These are phyloP conservation scores for Aspergillus fumigatus DNA, from an alignment of 2,329 filamentous ascomycete species.

Conservation along the genomic window DNA sequence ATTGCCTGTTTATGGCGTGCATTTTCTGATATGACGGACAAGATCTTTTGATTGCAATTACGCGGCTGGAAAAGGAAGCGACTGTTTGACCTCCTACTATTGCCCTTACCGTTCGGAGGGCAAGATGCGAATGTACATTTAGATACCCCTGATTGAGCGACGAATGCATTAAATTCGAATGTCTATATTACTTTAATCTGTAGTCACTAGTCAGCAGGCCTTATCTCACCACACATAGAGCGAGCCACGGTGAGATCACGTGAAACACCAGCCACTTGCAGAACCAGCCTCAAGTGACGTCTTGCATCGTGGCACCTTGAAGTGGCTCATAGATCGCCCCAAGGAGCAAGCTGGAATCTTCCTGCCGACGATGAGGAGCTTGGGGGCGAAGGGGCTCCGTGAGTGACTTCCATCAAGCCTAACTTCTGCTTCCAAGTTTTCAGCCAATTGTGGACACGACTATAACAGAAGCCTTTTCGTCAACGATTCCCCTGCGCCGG, in stretches of 20 bases:
- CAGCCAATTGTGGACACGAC: background rate
- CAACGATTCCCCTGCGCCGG: background rate
- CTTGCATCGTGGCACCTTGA: background rate
- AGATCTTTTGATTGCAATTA: constrained; percentile 7
- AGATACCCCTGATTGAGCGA: constrained; percentile 29
- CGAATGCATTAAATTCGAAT: constrained; percentile 8
- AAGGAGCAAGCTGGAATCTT: constrained; percentile 1
- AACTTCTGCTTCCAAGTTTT: background rate
- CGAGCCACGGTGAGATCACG: constrained; percentile 1
- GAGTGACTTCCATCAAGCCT: background rate
- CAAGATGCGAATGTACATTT: constrained; percentile 24
- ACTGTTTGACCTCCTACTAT: background rate
- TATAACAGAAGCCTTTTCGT: background rate
- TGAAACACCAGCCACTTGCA: background rate
- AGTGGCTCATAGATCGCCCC: constrained; percentile 1
- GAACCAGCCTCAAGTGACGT: constrained; percentile 8
- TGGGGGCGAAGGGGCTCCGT: background rate
- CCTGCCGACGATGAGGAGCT: background rate
- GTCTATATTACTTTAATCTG: background rate
- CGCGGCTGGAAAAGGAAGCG: constrained; percentile 2
- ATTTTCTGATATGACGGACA: constrained; percentile 4
- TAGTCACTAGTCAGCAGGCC: background rate
- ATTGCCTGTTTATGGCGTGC: constrained; percentile 8
- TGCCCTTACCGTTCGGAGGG: background rate
- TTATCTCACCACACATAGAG: background rate